Evolutionary conservation across 805 yeast genomes (phyloP).

Genomic region (Candida maltosa): DNA sequence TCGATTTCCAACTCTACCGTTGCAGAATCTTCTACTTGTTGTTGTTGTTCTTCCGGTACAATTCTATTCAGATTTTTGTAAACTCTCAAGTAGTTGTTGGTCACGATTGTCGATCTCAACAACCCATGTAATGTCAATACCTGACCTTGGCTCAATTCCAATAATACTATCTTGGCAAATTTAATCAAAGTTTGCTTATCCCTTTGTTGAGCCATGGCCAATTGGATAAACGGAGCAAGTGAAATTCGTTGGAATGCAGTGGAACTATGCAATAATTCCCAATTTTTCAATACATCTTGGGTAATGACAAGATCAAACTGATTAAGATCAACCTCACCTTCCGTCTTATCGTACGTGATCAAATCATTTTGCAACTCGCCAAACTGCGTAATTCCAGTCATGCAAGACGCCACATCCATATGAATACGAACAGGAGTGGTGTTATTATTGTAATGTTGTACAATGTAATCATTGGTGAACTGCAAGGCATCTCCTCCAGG

Average conservation of each 20-base stretch:
- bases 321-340: constrained; percentile 38
- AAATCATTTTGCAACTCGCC: constrained; percentile 48
- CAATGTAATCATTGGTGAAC: constrained; percentile 45
- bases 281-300: constrained; percentile 17
- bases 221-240: constrained; percentile 12
- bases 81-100: constrained; percentile 22
- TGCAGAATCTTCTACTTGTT: no score
- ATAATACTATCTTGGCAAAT: constrained; percentile 7
- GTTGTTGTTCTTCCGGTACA: neutral
- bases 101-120: constrained; percentile 17
- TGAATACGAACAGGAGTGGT: constrained; percentile 46
- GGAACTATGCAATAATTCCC: constrained; percentile 21
- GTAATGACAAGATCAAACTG: constrained; percentile 28
- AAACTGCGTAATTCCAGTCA: constrained; percentile 83
- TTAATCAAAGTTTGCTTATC: constrained; percentile 6
- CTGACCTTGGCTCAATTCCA: constrained; percentile 10
- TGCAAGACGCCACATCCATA: constrained; percentile 75
- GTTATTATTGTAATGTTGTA: constrained; percentile 12
- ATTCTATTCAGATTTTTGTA: constrained; percentile 15
- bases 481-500: constrained; percentile 83
- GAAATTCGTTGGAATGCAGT: constrained; percentile 18
- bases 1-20: neutral
- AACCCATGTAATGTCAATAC: constrained; percentile 9
- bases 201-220: constrained; percentile 8
- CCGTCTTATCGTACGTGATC: constrained; percentile 73